Evolutionary conservation across 371 early-diverging fungal species (phyloP).

Genomic region (Haplosporangium sp.): DNA sequence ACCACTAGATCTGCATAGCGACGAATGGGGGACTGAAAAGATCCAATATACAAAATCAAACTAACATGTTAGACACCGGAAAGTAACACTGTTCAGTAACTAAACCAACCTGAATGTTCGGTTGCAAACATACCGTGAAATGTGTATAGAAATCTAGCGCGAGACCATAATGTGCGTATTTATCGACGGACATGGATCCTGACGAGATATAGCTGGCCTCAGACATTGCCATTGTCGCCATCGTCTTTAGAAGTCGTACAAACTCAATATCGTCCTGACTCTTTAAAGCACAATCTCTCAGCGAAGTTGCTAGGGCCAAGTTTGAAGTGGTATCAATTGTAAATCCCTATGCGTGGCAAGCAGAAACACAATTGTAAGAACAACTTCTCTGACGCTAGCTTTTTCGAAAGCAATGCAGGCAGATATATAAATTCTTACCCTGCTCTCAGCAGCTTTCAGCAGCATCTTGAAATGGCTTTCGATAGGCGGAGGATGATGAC

Average conservation of each 20-base stretch:
- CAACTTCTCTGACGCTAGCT: no score
- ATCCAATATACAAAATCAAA: no score
- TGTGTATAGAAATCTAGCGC: conserved; percentile 92
- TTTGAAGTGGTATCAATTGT: conserved; percentile 74
- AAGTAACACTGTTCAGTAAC: no score
- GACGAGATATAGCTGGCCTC: conserved; percentile 78
- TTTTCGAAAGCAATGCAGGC: no score
- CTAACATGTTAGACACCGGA: no score
- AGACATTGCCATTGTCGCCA: conserved; percentile 85
- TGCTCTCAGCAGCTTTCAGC: conserved; percentile 70
- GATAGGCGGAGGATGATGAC: conserved; percentile 83
- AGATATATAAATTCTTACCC: conserved; percentile 39
- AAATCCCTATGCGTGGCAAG: conserved; percentile 58
- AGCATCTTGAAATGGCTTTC: conserved; percentile 74
- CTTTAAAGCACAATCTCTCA: conserved; percentile 56
- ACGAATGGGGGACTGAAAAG: conserved; percentile 91
- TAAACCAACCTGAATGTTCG: background rate
- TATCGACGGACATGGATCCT: conserved; percentile 59
- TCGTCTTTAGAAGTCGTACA: conserved; percentile 70
- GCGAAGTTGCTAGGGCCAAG: conserved; percentile 70
- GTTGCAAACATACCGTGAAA: conserved; percentile 76
- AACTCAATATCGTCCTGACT: conserved; percentile 65
- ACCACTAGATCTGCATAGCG: conserved; percentile 98
- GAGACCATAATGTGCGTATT: conserved; percentile 88
- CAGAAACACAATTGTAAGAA: background rate